phyloP scores from a whole-genome alignment of 2,329 filamentous ascomycete genomes.

The Bipolaris zeicola region DNA sequence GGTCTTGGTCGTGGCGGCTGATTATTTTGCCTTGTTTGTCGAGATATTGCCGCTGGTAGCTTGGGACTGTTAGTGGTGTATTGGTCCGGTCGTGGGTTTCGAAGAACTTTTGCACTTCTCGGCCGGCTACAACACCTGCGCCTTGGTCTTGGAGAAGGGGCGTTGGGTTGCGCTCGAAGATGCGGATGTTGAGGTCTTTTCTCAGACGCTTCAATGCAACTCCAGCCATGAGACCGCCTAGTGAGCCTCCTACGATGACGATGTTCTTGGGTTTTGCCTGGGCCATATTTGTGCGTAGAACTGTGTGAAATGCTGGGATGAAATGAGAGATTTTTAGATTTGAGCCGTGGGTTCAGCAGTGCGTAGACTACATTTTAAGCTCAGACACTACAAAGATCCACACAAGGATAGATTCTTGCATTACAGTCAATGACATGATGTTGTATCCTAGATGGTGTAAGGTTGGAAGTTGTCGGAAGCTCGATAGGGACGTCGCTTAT shows the following conservation, averaged over 20 bases:
- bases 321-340: not conserved
- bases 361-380: not conserved
- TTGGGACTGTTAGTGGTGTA: conserved; percentile 25
- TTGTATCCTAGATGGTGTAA: not conserved
- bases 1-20: conserved; percentile 22
- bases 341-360: not conserved
- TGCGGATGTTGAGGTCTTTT: conserved; percentile 28
- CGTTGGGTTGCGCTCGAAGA: conserved; percentile 35
- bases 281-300: conserved; percentile 12
- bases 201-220: conserved; percentile 31
- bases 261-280: conserved; percentile 26
- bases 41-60: conserved; percentile 29
- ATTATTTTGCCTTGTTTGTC: conserved; percentile 27
- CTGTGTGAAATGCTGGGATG: not conserved
- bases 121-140: conserved; percentile 33
- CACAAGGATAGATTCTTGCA: conserved; percentile 7
- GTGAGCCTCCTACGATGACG: conserved; percentile 30
- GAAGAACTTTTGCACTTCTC: conserved; percentile 32
- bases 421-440: conserved; percentile 15
- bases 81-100: conserved; percentile 25
- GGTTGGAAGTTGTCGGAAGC: not conserved
- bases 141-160: conserved; percentile 35
- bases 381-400: not conserved
- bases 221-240: conserved; percentile 30
- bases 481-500: conserved; percentile 5